Evolutionary conservation across 1,284 basidiomycete genomes (phyloP).

Genomic region (Cystobasidiaceae sp.): DNA sequence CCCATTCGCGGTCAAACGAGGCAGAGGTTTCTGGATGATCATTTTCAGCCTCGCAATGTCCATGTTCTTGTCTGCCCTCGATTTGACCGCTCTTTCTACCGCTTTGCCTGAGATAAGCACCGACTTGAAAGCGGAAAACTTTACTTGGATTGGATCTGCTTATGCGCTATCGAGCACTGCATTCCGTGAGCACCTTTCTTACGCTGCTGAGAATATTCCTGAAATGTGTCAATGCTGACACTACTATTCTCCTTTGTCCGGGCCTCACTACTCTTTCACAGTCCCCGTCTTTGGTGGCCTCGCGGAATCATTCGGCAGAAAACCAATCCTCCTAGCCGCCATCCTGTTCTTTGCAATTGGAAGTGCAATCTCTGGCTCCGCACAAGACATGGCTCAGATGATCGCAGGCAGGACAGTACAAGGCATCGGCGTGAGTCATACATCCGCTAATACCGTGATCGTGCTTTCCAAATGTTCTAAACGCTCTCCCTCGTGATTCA

Average conservation of each 20-base stretch:
- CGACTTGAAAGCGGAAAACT: slow-evolving; percentile 34
- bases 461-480: no score
- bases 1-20: slow-evolving; percentile 1
- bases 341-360: slow-evolving; percentile 46
- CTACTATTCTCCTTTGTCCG: background rate
- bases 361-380: slow-evolving; percentile 45
- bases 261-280: background rate
- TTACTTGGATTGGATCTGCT: slow-evolving; percentile 39
- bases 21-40: slow-evolving; percentile 36
- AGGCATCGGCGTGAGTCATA: slow-evolving; percentile 43
- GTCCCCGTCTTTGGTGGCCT: slow-evolving; percentile 38
- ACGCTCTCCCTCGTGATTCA: slow-evolving; percentile 30
- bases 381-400: slow-evolving; percentile 43
- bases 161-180: slow-evolving; percentile 42
- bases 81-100: slow-evolving; percentile 40
- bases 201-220: background rate
- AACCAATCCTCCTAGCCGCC: slow-evolving; percentile 43
- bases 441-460: background rate
- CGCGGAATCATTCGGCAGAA: slow-evolving; percentile 40
- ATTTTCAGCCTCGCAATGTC: slow-evolving; percentile 37
- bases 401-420: slow-evolving; percentile 44
- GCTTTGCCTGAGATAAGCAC: slow-evolving; percentile 35
- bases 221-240: background rate
- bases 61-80: slow-evolving; percentile 36
- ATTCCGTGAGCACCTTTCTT: slow-evolving; percentile 10